Conservation (phyloP, 371 early-diverging fungal species). For the Entomophthora muscae region DNA sequence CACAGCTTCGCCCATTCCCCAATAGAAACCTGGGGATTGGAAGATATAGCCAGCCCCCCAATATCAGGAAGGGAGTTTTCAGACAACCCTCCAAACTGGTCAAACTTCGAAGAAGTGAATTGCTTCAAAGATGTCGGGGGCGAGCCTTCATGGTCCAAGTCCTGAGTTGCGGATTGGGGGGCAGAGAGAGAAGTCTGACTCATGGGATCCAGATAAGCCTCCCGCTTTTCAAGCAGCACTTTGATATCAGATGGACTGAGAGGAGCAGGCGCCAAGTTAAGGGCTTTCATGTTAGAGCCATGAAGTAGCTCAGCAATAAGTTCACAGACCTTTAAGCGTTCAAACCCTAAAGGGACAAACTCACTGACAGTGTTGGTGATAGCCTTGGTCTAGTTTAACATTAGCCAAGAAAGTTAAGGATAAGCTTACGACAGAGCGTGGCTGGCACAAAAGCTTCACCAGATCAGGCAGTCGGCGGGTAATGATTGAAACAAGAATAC, state of each 20-base stretch:
- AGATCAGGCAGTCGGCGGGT: constrained; percentile 3
- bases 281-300: constrained; percentile 59
- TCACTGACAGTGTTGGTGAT: constrained; percentile 45
- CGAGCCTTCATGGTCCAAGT: neutral
- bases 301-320: constrained; percentile 88
- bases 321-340: constrained; percentile 83
- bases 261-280: constrained; percentile 20
- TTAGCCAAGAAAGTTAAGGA: neutral
- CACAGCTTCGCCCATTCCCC: constrained; percentile 47
- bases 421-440: constrained; percentile 12
- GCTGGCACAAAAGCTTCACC: constrained; percentile 22
- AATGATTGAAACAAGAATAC: constrained; percentile 7
- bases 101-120: constrained; percentile 5
- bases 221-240: constrained; percentile 16
- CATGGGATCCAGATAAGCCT: constrained; percentile 12
- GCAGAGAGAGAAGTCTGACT: constrained; percentile 9
- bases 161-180: neutral
- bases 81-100: constrained; percentile 10
- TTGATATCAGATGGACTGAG: constrained; percentile 13
- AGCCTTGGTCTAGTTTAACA: neutral
- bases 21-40: constrained; percentile 17
- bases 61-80: neutral
- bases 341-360: constrained; percentile 70
- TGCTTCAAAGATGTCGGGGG: neutral
- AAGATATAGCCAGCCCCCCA: neutral